Conservation (phyloP, 805 yeast genomes). For the Candida silvicultrix region DNA sequence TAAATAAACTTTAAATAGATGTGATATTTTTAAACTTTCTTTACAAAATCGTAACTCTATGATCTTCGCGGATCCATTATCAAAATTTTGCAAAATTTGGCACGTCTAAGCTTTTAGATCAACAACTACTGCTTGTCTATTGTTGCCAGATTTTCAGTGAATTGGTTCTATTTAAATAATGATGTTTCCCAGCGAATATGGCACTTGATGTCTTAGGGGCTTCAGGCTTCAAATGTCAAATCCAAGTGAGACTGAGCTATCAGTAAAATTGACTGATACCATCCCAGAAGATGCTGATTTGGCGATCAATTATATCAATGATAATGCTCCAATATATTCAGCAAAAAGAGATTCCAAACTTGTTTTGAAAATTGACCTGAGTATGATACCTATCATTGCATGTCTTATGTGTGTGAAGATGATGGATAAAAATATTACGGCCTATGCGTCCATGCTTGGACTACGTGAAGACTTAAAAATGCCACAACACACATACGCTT, state of each 20-base stretch:
- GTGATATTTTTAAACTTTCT: no score
- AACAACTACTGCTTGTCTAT: not conserved
- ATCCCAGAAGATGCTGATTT: not conserved
- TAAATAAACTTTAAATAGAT: no score
- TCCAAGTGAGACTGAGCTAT: not conserved
- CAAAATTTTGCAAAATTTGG: no score
- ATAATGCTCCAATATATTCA: not conserved
- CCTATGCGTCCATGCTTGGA: not conserved
- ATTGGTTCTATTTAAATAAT: not conserved
- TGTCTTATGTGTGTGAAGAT: not conserved
- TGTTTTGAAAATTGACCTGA: not conserved
- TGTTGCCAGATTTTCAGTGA: not conserved
- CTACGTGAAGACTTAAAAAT: not conserved
- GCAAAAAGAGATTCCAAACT: not conserved
- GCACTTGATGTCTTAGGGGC: no score
- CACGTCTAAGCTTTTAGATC: no score
- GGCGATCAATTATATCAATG: not conserved
- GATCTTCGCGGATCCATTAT: no score
- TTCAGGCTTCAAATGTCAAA: not conserved
- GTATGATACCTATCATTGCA: not conserved
- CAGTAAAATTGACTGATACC: not conserved
- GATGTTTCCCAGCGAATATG: not conserved
- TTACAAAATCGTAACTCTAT: no score
- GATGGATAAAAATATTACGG: not conserved
- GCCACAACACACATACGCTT: constrained; percentile 34